These are phyloP conservation scores for Nemania sp. DNA, from an alignment of 2,329 filamentous ascomycete species.

Conservation along the genomic window DNA sequence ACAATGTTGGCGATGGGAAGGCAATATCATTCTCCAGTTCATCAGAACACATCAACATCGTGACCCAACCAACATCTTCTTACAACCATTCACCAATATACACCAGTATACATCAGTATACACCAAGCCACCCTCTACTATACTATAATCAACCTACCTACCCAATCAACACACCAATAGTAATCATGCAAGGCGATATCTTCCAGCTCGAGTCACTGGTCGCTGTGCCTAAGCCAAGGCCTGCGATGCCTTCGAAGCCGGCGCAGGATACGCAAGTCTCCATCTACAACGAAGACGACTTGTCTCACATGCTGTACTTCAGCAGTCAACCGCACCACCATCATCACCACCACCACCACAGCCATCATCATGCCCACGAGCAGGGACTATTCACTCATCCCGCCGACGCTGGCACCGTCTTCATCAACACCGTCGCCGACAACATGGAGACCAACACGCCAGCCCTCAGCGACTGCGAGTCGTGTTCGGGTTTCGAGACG, in stretches of 20 bases:
- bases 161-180: constrained; percentile 12
- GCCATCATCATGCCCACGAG: constrained; percentile 9
- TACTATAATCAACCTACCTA: constrained; percentile 13
- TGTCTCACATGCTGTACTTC: constrained; percentile 38
- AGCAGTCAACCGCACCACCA: constrained; percentile 30
- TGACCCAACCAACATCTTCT: constrained; percentile 16
- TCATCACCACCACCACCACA: constrained; percentile 22
- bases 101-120: too few relatives aligned
- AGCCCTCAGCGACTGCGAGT: constrained; percentile 38
- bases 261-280: constrained; percentile 26
- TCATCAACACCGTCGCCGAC: constrained; percentile 34
- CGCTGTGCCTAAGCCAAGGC: constrained; percentile 17
- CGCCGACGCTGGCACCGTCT: constrained; percentile 30
- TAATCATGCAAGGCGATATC: constrained; percentile 39
- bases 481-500: constrained; percentile 28
- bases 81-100: constrained; percentile 4
- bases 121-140: constrained; percentile 5
- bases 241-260: constrained; percentile 8
- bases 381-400: constrained; percentile 14
- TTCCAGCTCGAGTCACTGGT: constrained; percentile 35
- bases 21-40: constrained; percentile 13
- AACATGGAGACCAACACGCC: constrained; percentile 28
- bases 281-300: constrained; percentile 42
- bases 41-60: constrained; percentile 18
- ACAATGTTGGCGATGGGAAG: not conserved